phyloP scores from a whole-genome alignment of 2,329 filamentous ascomycete species.

The Fusarium sp. region DNA sequence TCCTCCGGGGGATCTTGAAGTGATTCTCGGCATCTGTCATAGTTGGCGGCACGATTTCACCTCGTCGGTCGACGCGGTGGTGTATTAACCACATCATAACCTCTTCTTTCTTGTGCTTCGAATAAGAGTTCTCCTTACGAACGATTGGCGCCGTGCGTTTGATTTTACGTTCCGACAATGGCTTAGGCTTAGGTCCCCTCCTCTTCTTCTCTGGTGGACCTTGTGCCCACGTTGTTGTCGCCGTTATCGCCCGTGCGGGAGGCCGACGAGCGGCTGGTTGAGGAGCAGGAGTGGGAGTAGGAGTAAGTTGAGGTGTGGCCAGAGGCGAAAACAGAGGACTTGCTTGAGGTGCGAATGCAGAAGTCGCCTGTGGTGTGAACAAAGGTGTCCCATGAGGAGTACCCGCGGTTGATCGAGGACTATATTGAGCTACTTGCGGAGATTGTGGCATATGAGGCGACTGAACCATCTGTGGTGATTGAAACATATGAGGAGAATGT shows the following conservation, averaged over 20 bases:
- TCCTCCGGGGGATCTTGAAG: slow-evolving; percentile 28
- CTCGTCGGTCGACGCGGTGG: slow-evolving; percentile 5
- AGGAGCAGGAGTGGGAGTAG: not conserved
- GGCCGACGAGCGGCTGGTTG: not conserved
- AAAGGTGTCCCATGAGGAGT: not conserved
- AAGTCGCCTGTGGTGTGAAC: slow-evolving; percentile 2
- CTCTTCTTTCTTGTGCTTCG: slow-evolving; percentile 28
- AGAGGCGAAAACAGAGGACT: not conserved
- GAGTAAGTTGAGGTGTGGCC: not conserved
- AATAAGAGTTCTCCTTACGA: slow-evolving; percentile 25
- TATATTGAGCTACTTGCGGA: not conserved
- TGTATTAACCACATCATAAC: slow-evolving; percentile 26
- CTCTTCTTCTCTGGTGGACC: slow-evolving; percentile 17
- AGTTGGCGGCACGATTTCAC: slow-evolving; percentile 19
- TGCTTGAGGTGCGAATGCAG: not conserved
- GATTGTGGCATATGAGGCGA: not conserved
- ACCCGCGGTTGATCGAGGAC: not conserved
- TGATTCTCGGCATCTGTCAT: slow-evolving; percentile 17
- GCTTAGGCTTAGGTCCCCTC: slow-evolving; percentile 30
- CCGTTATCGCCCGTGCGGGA: not conserved
- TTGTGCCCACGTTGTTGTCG: not conserved
- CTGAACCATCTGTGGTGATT: not conserved
- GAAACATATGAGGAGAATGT: not conserved
- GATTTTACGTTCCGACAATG: slow-evolving; percentile 18
- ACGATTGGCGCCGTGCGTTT: slow-evolving; percentile 15